A percentile compares a stretch with the other conserved stretches of the same genome.
Conservation (phyloP, 2,329 filamentous ascomycete species). For the Aureobasidium mangrovei region DNA sequence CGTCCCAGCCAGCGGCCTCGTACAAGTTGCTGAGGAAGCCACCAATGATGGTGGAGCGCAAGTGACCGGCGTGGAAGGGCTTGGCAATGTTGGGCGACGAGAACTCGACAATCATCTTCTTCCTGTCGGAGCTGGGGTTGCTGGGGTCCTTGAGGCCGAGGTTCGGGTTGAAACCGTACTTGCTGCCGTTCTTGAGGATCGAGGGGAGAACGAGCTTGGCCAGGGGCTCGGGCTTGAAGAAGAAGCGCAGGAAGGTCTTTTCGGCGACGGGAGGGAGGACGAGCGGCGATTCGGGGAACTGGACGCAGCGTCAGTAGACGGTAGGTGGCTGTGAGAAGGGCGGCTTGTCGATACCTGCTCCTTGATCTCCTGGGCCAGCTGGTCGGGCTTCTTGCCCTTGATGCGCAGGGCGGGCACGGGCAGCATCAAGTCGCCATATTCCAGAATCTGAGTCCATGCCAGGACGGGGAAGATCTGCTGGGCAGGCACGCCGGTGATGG, state of each 20-base stretch:
- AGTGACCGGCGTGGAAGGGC: slow-evolving; percentile 66
- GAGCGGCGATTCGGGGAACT: slow-evolving; percentile 68
- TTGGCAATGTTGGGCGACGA: slow-evolving; percentile 82
- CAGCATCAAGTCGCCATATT: slow-evolving; percentile 74
- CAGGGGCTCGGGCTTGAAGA: slow-evolving; percentile 63
- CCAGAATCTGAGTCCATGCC: slow-evolving; percentile 68
- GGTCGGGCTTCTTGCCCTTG: slow-evolving; percentile 54
- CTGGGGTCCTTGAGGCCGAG: slow-evolving; percentile 53
- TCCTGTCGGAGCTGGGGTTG: slow-evolving; percentile 52
- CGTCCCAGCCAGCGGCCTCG: slow-evolving; percentile 60
- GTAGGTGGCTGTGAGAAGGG: not conserved
- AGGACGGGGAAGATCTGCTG: slow-evolving; percentile 66
- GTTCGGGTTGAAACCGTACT: slow-evolving; percentile 56
- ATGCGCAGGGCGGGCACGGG: slow-evolving; percentile 71
- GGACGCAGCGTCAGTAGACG: not conserved
- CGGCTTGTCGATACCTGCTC: slow-evolving; percentile 30
- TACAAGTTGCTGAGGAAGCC: slow-evolving; percentile 64
- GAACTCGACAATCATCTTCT: slow-evolving; percentile 69
- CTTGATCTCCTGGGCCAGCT: slow-evolving; percentile 47
- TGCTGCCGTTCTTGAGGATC: slow-evolving; percentile 52
- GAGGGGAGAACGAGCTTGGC: slow-evolving; percentile 58
- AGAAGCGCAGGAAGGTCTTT: slow-evolving; percentile 69
- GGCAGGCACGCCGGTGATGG: slow-evolving; percentile 61
- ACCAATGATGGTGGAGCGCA: slow-evolving; percentile 69
- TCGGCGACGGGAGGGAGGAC: slow-evolving; percentile 60